Percentiles rank a stretch among this genome's conserved stretches.
Evolutionary conservation across 805 yeast genomes (phyloP).

Genomic region (Teunomyces gatunensis): DNA sequence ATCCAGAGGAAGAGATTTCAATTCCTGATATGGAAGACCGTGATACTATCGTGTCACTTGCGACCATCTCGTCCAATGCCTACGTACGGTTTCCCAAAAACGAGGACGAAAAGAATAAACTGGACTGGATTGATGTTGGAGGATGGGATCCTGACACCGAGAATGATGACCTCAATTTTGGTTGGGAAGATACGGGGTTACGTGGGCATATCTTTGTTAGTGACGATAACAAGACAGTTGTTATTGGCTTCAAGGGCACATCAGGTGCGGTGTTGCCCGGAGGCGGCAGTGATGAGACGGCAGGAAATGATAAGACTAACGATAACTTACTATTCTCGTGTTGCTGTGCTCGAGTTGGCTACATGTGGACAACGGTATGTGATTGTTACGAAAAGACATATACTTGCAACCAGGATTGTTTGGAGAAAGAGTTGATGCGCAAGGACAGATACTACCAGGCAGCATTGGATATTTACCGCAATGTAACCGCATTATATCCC

Average conservation of each 20-base stretch:
- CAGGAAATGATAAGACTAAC: constrained; percentile 74
- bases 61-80: constrained; percentile 87
- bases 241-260: constrained; percentile 87
- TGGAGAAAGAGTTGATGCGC: constrained; percentile 70
- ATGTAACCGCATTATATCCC: constrained; percentile 68
- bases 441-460: constrained; percentile 84
- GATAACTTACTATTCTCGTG: constrained; percentile 91
- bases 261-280: constrained; percentile 68
- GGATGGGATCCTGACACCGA: constrained; percentile 54
- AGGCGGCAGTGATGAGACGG: constrained; percentile 61
- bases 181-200: constrained; percentile 84
- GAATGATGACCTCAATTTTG: constrained; percentile 58
- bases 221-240: constrained; percentile 57
- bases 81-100: constrained; percentile 73
- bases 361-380: constrained; percentile 92
- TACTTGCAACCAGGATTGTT: constrained; percentile 84
- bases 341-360: constrained; percentile 91
- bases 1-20: constrained; percentile 42
- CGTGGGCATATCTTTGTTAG: constrained; percentile 86
- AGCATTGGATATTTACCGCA: constrained; percentile 68
- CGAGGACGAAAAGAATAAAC: constrained; percentile 44
- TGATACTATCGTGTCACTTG: constrained; percentile 70
- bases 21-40: constrained; percentile 78
- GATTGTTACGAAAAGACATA: constrained; percentile 84
- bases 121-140: constrained; percentile 84